Evolutionary conservation across 768 basidiomycete species (phyloP).

Genomic region (Asterophora lycoperdoides): DNA sequence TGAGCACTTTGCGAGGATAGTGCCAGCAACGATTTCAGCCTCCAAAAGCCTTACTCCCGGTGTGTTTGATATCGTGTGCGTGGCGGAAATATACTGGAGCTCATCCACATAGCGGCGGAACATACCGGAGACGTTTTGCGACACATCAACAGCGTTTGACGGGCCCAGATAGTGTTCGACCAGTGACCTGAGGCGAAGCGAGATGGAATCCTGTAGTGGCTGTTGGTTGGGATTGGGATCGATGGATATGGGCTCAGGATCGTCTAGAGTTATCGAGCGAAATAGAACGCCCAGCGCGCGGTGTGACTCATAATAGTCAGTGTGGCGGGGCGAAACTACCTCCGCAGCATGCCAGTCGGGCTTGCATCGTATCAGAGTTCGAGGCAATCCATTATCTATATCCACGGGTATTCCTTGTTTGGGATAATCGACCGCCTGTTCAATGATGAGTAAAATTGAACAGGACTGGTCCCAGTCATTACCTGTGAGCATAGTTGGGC

Average conservation of each 20-base stretch:
- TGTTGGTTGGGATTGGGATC: conserved; percentile 7
- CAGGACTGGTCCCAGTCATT: background rate
- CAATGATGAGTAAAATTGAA: background rate
- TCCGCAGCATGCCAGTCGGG: conserved; percentile 78
- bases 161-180: conserved; percentile 29
- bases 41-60: conserved; percentile 57
- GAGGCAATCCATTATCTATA: conserved; percentile 44
- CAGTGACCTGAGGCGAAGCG: conserved; percentile 24
- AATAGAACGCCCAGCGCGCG: conserved; percentile 71
- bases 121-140: conserved; percentile 29
- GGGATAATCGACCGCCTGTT: conserved; percentile 72
- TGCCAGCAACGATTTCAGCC: conserved; percentile 71
- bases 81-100: conserved; percentile 63
- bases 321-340: conserved; percentile 44
- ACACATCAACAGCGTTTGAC: conserved; percentile 20
- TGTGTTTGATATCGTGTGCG: conserved; percentile 59
- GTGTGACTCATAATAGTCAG: conserved; percentile 68
- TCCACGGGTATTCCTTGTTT: conserved; percentile 71
- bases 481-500: conserved; percentile 59
- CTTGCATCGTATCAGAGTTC: conserved; percentile 56
- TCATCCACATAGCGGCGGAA: conserved; percentile 59
- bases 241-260: conserved; percentile 26
- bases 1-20: conserved; percentile 66
- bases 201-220: conserved; percentile 36
- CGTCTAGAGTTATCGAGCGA: conserved; percentile 51